These are phyloP conservation scores for Leucoagaricus sp. DNA, from an alignment of 1,284 basidiomycete species.

Conservation along the genomic window DNA sequence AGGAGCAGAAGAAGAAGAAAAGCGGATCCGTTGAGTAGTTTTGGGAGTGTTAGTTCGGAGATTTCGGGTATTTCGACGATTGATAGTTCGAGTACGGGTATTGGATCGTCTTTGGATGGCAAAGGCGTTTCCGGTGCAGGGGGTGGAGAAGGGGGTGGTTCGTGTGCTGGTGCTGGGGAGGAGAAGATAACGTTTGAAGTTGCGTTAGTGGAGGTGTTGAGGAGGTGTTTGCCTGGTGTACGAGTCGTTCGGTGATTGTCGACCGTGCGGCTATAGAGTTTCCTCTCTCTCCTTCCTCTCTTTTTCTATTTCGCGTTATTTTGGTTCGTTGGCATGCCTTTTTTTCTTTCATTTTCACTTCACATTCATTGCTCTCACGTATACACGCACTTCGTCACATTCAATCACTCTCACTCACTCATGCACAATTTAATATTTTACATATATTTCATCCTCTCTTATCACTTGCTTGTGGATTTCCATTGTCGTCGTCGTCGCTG, in stretches of 20 bases:
- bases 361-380: not conserved
- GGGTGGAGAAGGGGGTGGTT: not conserved
- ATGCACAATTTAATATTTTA: too few relatives aligned
- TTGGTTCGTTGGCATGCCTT: not conserved
- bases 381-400: not conserved
- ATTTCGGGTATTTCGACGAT: not conserved
- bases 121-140: not conserved
- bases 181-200: conserved; percentile 12
- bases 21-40: conserved; percentile 6
- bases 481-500: too few relatives aligned
- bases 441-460: too few relatives aligned
- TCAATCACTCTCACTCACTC: too few relatives aligned
- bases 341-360: not conserved
- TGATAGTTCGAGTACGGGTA: not conserved
- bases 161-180: not conserved
- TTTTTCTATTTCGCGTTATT: not conserved
- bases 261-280: not conserved
- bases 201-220: conserved; percentile 12
- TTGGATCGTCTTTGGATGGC: not conserved
- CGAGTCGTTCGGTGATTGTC: conserved; percentile 2
- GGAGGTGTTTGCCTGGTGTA: conserved; percentile 14
- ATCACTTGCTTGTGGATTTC: too few relatives aligned
- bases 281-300: not conserved
- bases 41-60: conserved; percentile 1
- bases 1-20: not conserved